Evolutionary conservation across 129 eudicot species (phyloP).

Genomic region (Centaurea solstitialis): DNA sequence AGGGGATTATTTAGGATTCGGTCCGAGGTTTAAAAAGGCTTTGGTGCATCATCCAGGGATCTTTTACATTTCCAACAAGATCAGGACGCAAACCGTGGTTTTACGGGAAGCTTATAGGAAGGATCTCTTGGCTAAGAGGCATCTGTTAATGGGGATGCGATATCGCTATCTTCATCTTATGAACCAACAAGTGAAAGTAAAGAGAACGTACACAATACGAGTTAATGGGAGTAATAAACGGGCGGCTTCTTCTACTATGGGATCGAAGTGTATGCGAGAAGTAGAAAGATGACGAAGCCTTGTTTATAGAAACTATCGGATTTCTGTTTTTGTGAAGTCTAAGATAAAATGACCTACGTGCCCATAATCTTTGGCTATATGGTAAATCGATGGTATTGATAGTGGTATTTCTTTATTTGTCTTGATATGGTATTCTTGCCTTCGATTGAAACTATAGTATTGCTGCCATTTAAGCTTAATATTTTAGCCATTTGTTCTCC

Average conservation of each 20-base stretch:
- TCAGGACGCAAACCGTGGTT: conserved; percentile 89
- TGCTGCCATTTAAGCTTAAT: neutral
- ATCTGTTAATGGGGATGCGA: conserved; percentile 75
- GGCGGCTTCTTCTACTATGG: conserved; percentile 12
- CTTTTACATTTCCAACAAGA: conserved; percentile 84
- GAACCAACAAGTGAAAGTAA: conserved; percentile 54
- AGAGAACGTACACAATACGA: conserved; percentile 30
- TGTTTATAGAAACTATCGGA: neutral
- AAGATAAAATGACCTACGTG: neutral
- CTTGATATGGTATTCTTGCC: too few species aligned
- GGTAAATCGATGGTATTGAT: too few species aligned
- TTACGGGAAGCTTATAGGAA: conserved; percentile 77
- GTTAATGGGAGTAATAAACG: conserved; percentile 12
- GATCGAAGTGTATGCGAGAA: neutral
- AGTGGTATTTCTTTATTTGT: too few species aligned
- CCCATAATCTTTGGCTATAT: neutral
- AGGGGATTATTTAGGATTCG: conserved; percentile 84
- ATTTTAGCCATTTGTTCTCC: neutral
- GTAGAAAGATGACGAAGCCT: neutral
- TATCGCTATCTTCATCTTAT: conserved; percentile 77
- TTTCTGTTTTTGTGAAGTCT: neutral
- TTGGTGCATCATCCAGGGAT: conserved; percentile 84
- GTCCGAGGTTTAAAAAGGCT: conserved; percentile 74
- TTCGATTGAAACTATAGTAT: neutral
- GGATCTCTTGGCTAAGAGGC: conserved; percentile 56